Evolutionary conservation across 1,284 basidiomycete species (phyloP), one percentile per base, ranked within the genome.

Genomic region (Lentinula novae-zelandiae): DNA sequence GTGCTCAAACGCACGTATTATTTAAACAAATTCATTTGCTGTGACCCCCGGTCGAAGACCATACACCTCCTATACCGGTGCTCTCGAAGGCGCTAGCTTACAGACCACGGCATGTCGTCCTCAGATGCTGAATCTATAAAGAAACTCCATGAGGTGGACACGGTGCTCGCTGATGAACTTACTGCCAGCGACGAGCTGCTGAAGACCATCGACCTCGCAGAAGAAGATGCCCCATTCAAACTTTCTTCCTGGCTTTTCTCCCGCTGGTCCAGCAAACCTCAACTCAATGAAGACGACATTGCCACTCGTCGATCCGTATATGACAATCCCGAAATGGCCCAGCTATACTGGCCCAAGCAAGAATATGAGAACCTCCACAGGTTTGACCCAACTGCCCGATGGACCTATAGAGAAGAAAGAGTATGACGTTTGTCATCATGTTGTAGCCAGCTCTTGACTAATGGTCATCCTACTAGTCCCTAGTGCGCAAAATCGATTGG

Each of bases 331-430:
- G 42, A 62, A 12, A 56, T 65, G 12, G 64, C 65, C 1, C 58
- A 67, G 17, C 61, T 67, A 42, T 73, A 71, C 59, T 65, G 67
- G 58, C 63, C 63, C 2, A 62, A 62, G 36, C 55, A 64, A 3
- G 68, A 77, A 1, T 89, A 86, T 64, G 88, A 90, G 70, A 88
- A 86, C 66, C 62, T 76, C 0, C 85, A 89, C 66, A 77, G 85
- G 7, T 90, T 91, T 65, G 84, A 91, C 67, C 81, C 83, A 0
- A 70, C 75, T 12, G 85, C 84, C 33, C 78, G 88, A 4, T 92
- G 89, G 89, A 90, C 87, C 0, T 80, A 79, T 68, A 70, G 80
- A 36, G 88, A 92, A 67, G 88, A 91, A 70, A 76, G 72, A 68
- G 82, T 82, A 57, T 60, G 78, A 62, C 39, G 6, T 27, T 38